Evolutionary conservation across 2,329 filamentous ascomycete genomes (phyloP), one percentile per base, ranked within the genome.

Genomic region (Botrytis pseudocinerea): DNA sequence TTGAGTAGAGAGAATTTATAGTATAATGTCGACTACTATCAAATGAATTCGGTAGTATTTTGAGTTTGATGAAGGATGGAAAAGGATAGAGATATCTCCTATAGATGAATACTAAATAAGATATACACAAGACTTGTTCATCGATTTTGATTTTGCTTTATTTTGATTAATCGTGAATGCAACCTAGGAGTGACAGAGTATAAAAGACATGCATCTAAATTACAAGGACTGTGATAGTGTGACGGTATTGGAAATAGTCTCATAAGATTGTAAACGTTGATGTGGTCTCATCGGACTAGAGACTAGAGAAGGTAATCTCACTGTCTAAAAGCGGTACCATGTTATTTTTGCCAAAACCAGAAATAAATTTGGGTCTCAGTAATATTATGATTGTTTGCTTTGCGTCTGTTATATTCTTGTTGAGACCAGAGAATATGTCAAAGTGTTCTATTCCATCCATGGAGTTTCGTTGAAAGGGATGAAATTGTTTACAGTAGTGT

Each of bases 311-410:
- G 12, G 28, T 18, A 18, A n/a, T 4, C 51, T 28, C 0, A 28
- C 14, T 54, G n/a, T 18, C 3, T 2, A 54, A 16, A 28, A 28
- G 6, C n/a, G 18, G 6, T 18, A 28, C 0, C 0, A 18, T 8
- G n/a, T 28, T 28, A 8, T 8, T 28, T 28, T 14, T 9, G 16
- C 1, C 12, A 14, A 54, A 28, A 18, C 0, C 8, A 1, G 51
- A 54, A 1, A 54, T 18, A 3, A 8, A 28, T 28, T 28, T 54
- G n/a, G 8, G n/a, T 54, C 7, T 35, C 35, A 0, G 35, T 35
- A 35, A 7, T 35, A 6, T 35, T 35, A 35, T 35, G 35, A 35
- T 35, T 35, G 35, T 35, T 35, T 35, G 35, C 35, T 32, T 32
- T 32, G 32, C 32, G 4, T 5, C 6, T 35, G 35, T 35, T 35